Conservation (phyloP, 2,329 filamentous ascomycete species). For the Monilinia polystroma region DNA sequence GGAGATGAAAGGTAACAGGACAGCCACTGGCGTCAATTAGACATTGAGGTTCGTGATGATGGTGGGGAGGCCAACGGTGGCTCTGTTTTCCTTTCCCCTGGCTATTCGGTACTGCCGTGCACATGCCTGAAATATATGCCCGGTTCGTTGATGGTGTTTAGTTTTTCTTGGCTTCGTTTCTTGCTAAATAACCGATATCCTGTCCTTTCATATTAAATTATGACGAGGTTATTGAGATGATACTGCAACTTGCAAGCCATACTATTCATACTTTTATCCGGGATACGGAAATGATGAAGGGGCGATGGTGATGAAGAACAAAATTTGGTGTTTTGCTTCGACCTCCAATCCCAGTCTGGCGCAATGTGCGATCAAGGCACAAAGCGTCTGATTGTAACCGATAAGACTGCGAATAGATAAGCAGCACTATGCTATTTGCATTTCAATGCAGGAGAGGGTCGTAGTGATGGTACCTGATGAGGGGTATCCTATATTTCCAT, state of each 20-base stretch:
- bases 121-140: slow-evolving; percentile 10
- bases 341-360: background rate
- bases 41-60: slow-evolving; percentile 17
- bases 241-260: background rate
- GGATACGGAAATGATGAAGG: background rate
- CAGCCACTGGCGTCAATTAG: slow-evolving; percentile 34
- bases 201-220: background rate
- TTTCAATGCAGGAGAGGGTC: slow-evolving; percentile 21
- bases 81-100: slow-evolving; percentile 4
- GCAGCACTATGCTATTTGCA: slow-evolving; percentile 9
- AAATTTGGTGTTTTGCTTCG: slow-evolving; percentile 11
- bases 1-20: slow-evolving; percentile 32
- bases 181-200: background rate
- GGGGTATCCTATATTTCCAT: slow-evolving; percentile 21
- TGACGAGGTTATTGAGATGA: slow-evolving; percentile 7
- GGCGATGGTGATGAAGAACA: background rate
- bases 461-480: slow-evolving; percentile 19
- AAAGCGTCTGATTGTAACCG: slow-evolving; percentile 19
- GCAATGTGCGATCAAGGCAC: slow-evolving; percentile 24
- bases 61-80: slow-evolving; percentile 26
- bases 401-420: slow-evolving; percentile 23
- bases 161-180: slow-evolving; percentile 18
- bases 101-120: slow-evolving; percentile 19
- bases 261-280: background rate
- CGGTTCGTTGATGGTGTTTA: slow-evolving; percentile 7